Base-by-base conservation (phyloP, 2,329 filamentous ascomycete species). In the Pyrenophora graminea region DNA sequence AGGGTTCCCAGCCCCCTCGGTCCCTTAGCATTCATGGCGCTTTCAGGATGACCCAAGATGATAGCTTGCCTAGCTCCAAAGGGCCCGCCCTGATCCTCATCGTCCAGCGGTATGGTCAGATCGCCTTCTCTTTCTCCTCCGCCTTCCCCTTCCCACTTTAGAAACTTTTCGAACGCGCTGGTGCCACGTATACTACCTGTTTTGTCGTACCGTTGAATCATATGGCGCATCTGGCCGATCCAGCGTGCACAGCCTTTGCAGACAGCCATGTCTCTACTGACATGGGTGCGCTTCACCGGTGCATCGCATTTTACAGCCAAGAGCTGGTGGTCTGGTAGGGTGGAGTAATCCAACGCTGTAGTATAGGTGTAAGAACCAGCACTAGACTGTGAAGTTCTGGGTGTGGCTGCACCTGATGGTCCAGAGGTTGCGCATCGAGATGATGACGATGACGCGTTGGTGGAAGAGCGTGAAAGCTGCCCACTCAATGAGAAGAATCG, bases 181-280 rank as follows among this genome's bases (percentile, higher is more conserved):
- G 62, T 70, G n/a, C 68, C 68, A 18, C 51, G 55, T 18, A 72
- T 52, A 47, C 63, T 68, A 19, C 66, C 65, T 6, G 60, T 64
- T 48, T 65, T 69, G 32, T 72, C 66, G 45, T 63, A 70, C 25
- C 62, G 44, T 15, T 51, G 56, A 31, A 72, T 45, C 68, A 72
- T 68, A 36, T 43, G 58, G 40, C 65, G 57, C 67, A 72, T 71
- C 15, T 66, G 55, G 23, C 53, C 52, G 4, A 72, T 56, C 56
- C 63, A 63, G 45, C 53, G 51, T 45, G 51, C 55, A 33, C 69
- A 72, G 19, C 56, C 56, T 37, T 67, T 64, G 34, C 69, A 72
- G 2, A 72, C 67, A 3, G 60, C 54, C 57, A 66, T 65, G 4
- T 60, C 52, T 2, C 56, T 53, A 36, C 56, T 68, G 12, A 68